Conservation (phyloP, 345 rosid genomes). For the Lagerstroemia speciosa region DNA sequence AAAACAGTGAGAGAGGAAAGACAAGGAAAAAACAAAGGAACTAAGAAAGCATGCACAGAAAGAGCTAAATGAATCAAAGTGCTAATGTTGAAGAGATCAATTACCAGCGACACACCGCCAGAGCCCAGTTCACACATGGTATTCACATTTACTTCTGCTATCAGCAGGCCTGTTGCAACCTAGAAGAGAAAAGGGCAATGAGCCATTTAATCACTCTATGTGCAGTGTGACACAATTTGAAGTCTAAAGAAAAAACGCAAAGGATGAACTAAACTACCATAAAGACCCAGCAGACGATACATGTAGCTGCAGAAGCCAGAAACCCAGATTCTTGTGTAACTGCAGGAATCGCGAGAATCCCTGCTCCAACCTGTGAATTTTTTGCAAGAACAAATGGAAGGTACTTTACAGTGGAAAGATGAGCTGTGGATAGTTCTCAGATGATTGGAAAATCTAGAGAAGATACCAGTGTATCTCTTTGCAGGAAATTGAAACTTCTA, state of each 20-base stretch:
- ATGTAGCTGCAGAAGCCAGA: conserved; percentile 67
- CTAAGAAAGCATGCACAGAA: background rate
- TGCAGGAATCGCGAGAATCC: conserved; percentile 86
- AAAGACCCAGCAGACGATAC: conserved; percentile 69
- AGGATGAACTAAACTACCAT: conserved; percentile 38
- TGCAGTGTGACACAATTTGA: conserved; percentile 1
- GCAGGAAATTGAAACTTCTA: background rate
- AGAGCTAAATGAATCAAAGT: background rate
- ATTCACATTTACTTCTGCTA: conserved; percentile 85
- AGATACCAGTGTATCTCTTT: background rate
- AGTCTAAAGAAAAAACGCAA: background rate
- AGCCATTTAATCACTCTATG: background rate
- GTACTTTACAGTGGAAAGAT: background rate
- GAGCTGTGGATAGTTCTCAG: background rate
- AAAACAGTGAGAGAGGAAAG: background rate
- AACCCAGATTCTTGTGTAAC: conserved; percentile 90
- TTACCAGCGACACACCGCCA: conserved; percentile 88
- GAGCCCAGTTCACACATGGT: conserved; percentile 93
- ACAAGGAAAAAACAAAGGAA: background rate
- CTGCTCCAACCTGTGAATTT: conserved; percentile 73
- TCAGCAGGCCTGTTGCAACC: conserved; percentile 81
- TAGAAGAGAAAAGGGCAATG: conserved; percentile 8
- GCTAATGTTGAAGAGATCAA: background rate
- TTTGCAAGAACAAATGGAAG: background rate
- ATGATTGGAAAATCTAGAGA: background rate